Percentiles rank a stretch among this genome's conserved stretches.
phyloP scores from a whole-genome alignment of 2,329 filamentous ascomycete species.

The Amphichorda felina region DNA sequence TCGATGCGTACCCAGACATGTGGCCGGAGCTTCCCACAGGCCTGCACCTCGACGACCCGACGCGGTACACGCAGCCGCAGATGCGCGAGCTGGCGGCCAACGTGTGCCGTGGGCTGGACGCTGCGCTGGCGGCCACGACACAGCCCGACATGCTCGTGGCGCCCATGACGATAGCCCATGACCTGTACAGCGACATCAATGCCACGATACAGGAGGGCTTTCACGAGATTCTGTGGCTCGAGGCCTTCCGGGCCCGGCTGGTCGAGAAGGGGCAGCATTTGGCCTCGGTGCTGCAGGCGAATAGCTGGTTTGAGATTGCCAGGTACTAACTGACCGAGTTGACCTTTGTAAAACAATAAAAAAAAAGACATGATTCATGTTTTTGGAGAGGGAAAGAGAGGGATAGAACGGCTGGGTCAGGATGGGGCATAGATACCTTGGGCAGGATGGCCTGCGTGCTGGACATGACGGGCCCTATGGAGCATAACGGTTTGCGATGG shows the following conservation, averaged over 20 bases:
- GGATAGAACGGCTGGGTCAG: no score
- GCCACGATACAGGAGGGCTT: conserved; percentile 25
- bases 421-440: no score
- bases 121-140: conserved; percentile 25
- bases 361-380: no score
- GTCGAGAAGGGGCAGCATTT: conserved; percentile 27
- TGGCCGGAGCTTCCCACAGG: conserved; percentile 24
- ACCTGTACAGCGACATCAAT: conserved; percentile 28
- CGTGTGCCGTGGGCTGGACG: conserved; percentile 39
- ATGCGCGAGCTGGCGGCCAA: conserved; percentile 31
- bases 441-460: no score
- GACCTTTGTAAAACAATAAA: no score
- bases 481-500: no score
- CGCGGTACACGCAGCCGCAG: conserved; percentile 29
- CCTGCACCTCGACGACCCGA: conserved; percentile 24
- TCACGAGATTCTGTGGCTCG: conserved; percentile 35
- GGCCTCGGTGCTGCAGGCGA: conserved; percentile 22
- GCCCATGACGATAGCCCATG: conserved; percentile 28
- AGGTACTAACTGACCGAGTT: background rate
- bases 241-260: conserved; percentile 27
- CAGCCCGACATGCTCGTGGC: conserved; percentile 34
- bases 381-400: no score
- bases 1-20: conserved; percentile 25
- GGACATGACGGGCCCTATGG: no score
- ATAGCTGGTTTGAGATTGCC: conserved; percentile 25